Conservation (phyloP, 2,329 filamentous ascomycete species). For the Epicoccum sorghinum region DNA sequence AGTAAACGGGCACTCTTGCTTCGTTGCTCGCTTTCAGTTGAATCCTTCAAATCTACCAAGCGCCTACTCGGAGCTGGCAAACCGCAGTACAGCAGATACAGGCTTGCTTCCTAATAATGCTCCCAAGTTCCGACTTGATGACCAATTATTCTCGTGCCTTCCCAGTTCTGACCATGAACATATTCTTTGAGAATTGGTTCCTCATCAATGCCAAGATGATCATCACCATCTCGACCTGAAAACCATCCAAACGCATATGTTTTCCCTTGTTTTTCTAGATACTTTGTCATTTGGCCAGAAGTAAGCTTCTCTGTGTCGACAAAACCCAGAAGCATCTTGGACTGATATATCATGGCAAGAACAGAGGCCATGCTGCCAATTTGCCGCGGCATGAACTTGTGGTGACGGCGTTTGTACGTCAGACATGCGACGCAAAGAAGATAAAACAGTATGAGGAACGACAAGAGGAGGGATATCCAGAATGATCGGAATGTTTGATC, state of each 20-base stretch:
- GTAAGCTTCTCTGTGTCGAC: slow-evolving; percentile 70
- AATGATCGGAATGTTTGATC: slow-evolving; percentile 64
- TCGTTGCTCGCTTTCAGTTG: too few species aligned
- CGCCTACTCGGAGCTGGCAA: too few species aligned
- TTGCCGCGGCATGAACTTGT: slow-evolving; percentile 76
- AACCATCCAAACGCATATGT: slow-evolving; percentile 82
- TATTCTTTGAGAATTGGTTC: slow-evolving; percentile 72
- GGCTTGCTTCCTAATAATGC: slow-evolving; percentile 19
- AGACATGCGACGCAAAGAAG: slow-evolving; percentile 65
- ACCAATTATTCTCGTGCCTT: slow-evolving; percentile 37
- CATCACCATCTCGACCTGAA: slow-evolving; percentile 71
- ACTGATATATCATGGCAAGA: slow-evolving; percentile 79
- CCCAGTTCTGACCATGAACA: slow-evolving; percentile 62
- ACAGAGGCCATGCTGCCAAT: slow-evolving; percentile 79
- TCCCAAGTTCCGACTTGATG: slow-evolving; percentile 38
- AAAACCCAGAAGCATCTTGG: slow-evolving; percentile 77
- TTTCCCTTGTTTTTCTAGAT: slow-evolving; percentile 66
- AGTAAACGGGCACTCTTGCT: too few species aligned
- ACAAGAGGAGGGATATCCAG: slow-evolving; percentile 67
- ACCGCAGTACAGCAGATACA: too few species aligned
- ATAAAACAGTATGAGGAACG: slow-evolving; percentile 69
- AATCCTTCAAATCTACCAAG: too few species aligned
- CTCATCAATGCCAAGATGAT: slow-evolving; percentile 78
- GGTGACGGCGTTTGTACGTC: slow-evolving; percentile 67
- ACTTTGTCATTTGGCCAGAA: slow-evolving; percentile 65